Base-by-base conservation (phyloP, 73 alveolate species). In the Paramecium tetraurelia region DNA sequence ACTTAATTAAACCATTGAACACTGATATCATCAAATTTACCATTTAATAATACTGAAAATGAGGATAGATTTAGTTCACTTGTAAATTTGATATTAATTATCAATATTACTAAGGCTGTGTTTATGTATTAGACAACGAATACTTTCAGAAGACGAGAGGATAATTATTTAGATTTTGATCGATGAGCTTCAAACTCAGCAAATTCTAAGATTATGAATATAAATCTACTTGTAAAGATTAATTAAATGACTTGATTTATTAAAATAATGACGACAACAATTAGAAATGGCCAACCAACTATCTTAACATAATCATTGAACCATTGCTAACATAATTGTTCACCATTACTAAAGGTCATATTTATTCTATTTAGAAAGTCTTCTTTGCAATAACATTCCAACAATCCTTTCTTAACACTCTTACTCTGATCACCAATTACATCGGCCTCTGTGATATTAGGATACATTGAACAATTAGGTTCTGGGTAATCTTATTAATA, bases 121-220 rank as follows among this genome's bases (percentile, higher is more conserved):
- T 80, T 80, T 11, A 80, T 80, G 57, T 31, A 80, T 48, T 80
- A 22, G 0, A 80, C 90, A 31, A 80, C 16, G 18, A 80, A 80
- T 11, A 80, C 72, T 21, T 80, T 80, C 43, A 80, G 16, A 4
- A 80, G 57, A 22, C 90, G 46, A 22, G 90, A 80, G 0, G 90
- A 44, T 43, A 80, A 35, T 80, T 80, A 41, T 22, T 80, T 80
- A 9, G 90, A 80, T 80, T 46, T 40, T n/a, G 90, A 80, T 11
- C 75, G 10, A 80, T 80, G 90, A 18, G 41, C 90, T 48, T 80
- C 90, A 44, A 80, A 80, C 46, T 80, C 90, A 80, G 90, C 70
- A 80, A 80, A 80, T 46, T 80, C 90, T 80, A 80, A 24, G 10
- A 80, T 33, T 9, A 75, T n/a, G 20, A 31, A 31, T n/a, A 20